These are phyloP conservation scores for Polytrichum commune DNA, from an alignment of 225 moss, liverwort and hornwort species.

Conservation along the genomic window DNA sequence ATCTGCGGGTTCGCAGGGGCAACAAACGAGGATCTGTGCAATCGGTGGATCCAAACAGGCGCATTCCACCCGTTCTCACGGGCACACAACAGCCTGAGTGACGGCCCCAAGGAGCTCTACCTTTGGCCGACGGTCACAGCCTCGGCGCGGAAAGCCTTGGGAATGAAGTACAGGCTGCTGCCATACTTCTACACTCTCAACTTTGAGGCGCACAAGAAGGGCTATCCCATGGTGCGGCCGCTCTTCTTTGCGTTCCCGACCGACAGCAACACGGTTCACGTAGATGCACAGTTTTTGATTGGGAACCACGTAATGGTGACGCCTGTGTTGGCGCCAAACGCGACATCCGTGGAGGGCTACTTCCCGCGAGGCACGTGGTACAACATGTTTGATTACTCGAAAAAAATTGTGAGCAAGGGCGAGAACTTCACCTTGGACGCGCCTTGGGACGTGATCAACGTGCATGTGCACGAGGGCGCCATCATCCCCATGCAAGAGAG, in stretches of 20 bases:
- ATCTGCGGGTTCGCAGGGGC: conserved; percentile 69
- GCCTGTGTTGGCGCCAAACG: conserved; percentile 43
- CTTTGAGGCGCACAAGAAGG: conserved; percentile 56
- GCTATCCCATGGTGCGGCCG: conserved; percentile 66
- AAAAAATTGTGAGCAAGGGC: conserved; percentile 21
- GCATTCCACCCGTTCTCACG: conserved; percentile 80
- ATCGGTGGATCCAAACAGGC: conserved; percentile 73
- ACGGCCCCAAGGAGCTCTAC: conserved; percentile 55
- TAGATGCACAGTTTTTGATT: conserved; percentile 63
- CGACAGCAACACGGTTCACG: conserved; percentile 32
- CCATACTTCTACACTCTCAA: conserved; percentile 69
- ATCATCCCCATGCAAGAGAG: conserved; percentile 55
- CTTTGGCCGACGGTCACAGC: conserved; percentile 43
- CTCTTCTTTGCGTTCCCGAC: conserved; percentile 68
- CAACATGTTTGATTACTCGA: conserved; percentile 61
- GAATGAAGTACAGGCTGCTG: conserved; percentile 64
- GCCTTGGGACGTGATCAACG: conserved; percentile 41
- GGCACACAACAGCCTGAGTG: conserved; percentile 37
- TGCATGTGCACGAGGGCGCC: conserved; percentile 47
- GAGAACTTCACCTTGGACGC: conserved; percentile 24
- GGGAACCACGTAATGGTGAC: conserved; percentile 65
- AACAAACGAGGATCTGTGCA: conserved; percentile 58
- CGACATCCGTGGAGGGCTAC: conserved; percentile 50
- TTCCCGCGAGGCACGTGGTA: conserved; percentile 74
- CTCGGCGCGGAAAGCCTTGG: conserved; percentile 51